Percentiles rank a stretch among this genome's conserved stretches.
Evolutionary conservation across 441 rosid genomes (phyloP).

Genomic region (Viola pubescens): DNA sequence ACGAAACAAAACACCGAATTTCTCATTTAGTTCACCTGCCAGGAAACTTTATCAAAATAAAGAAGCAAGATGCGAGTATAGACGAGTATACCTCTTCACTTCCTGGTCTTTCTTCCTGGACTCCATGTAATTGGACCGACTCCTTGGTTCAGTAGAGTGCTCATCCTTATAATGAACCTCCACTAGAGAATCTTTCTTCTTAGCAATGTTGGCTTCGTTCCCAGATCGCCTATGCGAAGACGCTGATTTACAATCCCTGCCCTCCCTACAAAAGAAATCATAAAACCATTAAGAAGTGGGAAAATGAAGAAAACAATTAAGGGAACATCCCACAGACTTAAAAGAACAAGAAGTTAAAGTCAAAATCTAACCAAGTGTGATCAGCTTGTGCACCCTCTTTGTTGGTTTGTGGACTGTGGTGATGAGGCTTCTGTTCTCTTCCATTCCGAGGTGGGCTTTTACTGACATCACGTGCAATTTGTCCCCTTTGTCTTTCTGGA

Average conservation of each 20-base stretch:
- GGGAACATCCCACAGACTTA: background rate
- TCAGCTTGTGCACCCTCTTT: conserved; percentile 25
- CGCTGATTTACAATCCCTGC: conserved; percentile 26
- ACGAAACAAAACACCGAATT: conserved; percentile 13
- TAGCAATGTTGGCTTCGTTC: conserved; percentile 28
- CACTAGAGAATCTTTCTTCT: conserved; percentile 28
- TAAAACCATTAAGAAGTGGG: background rate
- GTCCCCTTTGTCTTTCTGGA: conserved; percentile 24
- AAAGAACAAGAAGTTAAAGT: conserved; percentile 6
- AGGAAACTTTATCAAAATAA: conserved; percentile 3
- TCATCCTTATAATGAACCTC: conserved; percentile 25
- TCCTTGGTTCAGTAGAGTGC: conserved; percentile 19
- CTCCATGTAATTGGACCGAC: conserved; percentile 22
- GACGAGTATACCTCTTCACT: conserved; percentile 39
- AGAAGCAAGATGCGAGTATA: background rate
- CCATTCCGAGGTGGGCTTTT: conserved; percentile 27
- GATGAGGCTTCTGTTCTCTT: conserved; percentile 27
- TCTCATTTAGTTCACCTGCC: conserved; percentile 1
- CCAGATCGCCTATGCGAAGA: conserved; percentile 24
- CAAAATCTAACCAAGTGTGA: conserved; percentile 28
- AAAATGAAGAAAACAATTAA: conserved; percentile 12
- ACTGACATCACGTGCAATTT: conserved; percentile 14
- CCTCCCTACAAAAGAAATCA: conserved; percentile 20
- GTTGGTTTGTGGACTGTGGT: conserved; percentile 25
- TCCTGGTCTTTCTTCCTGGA: conserved; percentile 34